Percentiles rank a stretch among this genome's conserved stretches.
phyloP scores from a whole-genome alignment of 202 grass and related monocot genomes.

The Musa balbisiana region DNA sequence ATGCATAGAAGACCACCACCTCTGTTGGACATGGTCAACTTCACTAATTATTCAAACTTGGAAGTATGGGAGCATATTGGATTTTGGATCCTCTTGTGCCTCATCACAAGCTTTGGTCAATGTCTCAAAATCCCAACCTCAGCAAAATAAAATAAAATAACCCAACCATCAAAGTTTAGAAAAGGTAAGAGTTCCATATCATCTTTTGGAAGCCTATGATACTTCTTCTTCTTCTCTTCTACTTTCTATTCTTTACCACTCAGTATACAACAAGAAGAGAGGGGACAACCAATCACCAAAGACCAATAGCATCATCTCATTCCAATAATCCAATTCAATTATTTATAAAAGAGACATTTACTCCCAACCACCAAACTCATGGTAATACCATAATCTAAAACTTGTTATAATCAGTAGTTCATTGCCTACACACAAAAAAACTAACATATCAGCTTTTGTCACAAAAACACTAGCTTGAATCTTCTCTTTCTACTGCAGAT shows the following conservation, averaged over 20 bases:
- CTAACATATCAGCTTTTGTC: neutral
- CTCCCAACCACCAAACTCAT: neutral
- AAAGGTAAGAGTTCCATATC: too few species aligned
- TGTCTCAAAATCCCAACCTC: too few species aligned
- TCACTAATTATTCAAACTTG: neutral
- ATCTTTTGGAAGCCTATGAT: too few species aligned
- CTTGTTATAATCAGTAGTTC: too few species aligned
- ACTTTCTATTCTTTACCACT: neutral
- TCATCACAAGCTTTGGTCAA: too few species aligned
- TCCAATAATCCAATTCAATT: neutral
- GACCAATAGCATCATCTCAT: neutral
- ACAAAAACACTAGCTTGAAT: neutral
- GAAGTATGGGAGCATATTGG: too few species aligned
- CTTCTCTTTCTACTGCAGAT: neutral
- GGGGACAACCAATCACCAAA: neutral
- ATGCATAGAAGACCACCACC: neutral
- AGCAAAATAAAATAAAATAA: too few species aligned
- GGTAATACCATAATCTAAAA: too few species aligned
- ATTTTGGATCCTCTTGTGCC: too few species aligned
- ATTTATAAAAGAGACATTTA: neutral
- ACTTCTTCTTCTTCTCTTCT: too few species aligned
- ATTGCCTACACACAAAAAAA: neutral
- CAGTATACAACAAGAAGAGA: neutral
- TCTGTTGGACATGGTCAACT: neutral
- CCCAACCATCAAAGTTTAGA: too few species aligned